Percentiles rank a stretch among this genome's conserved stretches.
Evolutionary conservation across 148 eudicot species (phyloP).

Genomic region (Nyssa sinensis): DNA sequence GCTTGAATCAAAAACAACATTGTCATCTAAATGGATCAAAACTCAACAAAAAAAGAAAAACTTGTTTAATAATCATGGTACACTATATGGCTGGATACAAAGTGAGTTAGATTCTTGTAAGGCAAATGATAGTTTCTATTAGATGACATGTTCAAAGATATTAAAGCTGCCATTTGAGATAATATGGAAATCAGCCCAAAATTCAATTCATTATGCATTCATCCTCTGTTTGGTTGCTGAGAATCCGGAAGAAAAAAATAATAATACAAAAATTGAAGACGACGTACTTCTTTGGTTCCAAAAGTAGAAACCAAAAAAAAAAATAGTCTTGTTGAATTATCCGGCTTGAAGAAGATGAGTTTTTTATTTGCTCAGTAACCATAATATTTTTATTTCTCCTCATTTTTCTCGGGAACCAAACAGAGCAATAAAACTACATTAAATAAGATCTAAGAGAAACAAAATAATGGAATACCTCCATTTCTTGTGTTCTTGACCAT

Average conservation of each 20-base stretch:
- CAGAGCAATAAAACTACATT: not conserved
- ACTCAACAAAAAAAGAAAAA: not conserved
- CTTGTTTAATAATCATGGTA: too few species aligned
- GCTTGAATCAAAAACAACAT: conserved; percentile 33
- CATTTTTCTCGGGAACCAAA: not conserved
- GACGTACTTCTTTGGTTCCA: not conserved
- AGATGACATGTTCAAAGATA: too few species aligned
- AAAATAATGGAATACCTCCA: not conserved
- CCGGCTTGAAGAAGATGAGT: not conserved
- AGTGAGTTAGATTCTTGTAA: too few species aligned
- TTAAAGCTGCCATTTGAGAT: too few species aligned
- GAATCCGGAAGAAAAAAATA: not conserved
- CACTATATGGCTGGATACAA: too few species aligned
- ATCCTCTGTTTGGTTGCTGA: not conserved
- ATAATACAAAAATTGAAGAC: not conserved
- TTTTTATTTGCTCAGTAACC: not conserved
- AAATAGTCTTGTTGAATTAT: not conserved
- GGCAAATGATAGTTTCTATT: not conserved
- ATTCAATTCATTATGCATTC: too few species aligned
- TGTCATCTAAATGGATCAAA: not conserved
- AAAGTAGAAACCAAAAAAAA: not conserved
- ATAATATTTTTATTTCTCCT: too few species aligned
- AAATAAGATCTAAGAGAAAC: not conserved
- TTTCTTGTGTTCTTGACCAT: not conserved
- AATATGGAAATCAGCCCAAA: too few species aligned